Conservation (phyloP, 768 basidiomycete genomes). For the Podaxis sp. region DNA sequence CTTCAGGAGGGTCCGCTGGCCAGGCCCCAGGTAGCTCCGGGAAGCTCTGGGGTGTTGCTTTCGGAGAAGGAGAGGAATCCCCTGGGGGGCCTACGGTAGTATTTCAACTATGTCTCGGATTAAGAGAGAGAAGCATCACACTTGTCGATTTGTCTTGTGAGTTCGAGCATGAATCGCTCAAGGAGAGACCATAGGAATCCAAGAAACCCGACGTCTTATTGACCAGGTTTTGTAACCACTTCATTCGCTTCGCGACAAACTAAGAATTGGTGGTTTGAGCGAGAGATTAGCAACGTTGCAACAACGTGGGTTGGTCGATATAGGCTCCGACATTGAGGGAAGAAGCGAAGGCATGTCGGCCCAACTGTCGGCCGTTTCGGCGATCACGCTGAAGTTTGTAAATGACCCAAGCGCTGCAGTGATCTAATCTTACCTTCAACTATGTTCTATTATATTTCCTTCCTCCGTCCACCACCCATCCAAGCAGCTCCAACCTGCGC, state of each 20-base stretch:
- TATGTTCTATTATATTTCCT: background rate
- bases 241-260: background rate
- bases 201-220: background rate
- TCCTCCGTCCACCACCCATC: background rate
- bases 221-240: background rate
- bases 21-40: too few relatives aligned
- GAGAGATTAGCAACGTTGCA: background rate
- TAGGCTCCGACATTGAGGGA: background rate
- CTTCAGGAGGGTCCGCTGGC: too few relatives aligned
- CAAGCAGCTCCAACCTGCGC: conserved; percentile 31
- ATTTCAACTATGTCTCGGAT: background rate
- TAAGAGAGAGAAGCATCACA: background rate
- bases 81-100: background rate
- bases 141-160: background rate
- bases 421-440: background rate
- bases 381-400: too few relatives aligned
- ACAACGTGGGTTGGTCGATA: background rate
- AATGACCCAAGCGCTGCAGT: too few relatives aligned
- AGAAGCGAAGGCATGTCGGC: background rate
- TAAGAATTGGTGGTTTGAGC: background rate
- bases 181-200: background rate
- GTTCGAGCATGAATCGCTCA: background rate
- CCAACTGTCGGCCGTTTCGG: too few relatives aligned
- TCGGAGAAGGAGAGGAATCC: too few relatives aligned
- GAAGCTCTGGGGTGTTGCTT: too few relatives aligned